Evolutionary conservation across 1,284 basidiomycete genomes (phyloP).

Genomic region (Pyrrhoderma noxium): DNA sequence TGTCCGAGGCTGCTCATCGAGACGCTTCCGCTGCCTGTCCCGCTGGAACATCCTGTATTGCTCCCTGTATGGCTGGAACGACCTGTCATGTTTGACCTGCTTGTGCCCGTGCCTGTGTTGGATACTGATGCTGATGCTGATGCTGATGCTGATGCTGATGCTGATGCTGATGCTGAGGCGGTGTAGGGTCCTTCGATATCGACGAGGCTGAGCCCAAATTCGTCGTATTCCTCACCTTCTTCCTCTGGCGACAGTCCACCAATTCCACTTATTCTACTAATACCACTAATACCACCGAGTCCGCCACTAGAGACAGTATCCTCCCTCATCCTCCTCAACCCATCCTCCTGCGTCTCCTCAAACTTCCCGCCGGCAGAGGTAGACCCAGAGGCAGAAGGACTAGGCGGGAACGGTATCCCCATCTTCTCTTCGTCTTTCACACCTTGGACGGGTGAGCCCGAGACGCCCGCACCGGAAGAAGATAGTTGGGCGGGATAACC

Average conservation of each 20-base stretch:
- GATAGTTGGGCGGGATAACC: too few relatives aligned
- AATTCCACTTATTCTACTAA: too few relatives aligned
- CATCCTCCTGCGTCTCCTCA: slow-evolving; percentile 31
- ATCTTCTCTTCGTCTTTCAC: slow-evolving; percentile 34
- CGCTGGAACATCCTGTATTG: too few relatives aligned
- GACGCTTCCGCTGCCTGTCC: too few relatives aligned
- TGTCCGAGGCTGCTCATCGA: slow-evolving; percentile 76
- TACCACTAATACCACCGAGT: too few relatives aligned
- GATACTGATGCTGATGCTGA: slow-evolving; percentile 50
- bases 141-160: too few relatives aligned
- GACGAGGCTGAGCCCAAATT: slow-evolving; percentile 17
- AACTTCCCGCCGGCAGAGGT: too few relatives aligned
- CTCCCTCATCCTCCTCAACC: slow-evolving; percentile 17
- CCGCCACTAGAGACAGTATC: too few relatives aligned
- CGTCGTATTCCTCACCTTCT: slow-evolving; percentile 32
- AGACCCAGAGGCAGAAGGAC: slow-evolving; percentile 32
- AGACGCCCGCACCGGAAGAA: too few relatives aligned
- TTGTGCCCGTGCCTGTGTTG: slow-evolving; percentile 25
- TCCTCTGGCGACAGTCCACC: slow-evolving; percentile 4
- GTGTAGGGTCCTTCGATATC: slow-evolving; percentile 37
- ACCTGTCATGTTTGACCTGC: too few relatives aligned
- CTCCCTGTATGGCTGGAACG: too few relatives aligned
- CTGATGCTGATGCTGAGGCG: too few relatives aligned
- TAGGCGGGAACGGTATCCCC: slow-evolving; percentile 66
- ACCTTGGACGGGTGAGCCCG: neutral